These are phyloP conservation scores for Chrysoporthe cubensis DNA, from an alignment of 2,329 filamentous ascomycete genomes.

Conservation along the genomic window DNA sequence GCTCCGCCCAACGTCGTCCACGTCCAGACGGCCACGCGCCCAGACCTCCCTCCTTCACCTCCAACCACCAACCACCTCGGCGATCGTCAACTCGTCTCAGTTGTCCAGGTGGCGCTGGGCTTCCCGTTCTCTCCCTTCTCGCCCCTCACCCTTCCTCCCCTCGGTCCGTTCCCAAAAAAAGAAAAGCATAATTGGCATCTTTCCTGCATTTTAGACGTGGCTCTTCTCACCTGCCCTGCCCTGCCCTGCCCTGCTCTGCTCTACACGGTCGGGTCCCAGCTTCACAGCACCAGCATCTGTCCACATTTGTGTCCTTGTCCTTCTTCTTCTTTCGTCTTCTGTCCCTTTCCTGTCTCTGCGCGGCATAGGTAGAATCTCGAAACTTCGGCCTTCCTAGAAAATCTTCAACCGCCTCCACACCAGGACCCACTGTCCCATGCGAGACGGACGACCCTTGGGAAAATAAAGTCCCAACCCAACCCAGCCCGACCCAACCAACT, in stretches of 20 bases:
- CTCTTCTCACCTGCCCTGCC: background rate
- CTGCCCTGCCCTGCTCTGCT: background rate
- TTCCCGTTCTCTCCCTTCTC: background rate
- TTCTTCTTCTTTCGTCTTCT: background rate
- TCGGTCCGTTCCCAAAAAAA: background rate
- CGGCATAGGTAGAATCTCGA: constrained; percentile 10
- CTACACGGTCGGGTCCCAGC: background rate
- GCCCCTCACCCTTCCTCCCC: background rate
- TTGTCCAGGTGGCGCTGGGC: constrained; percentile 1
- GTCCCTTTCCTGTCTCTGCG: background rate
- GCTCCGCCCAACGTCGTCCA: too few species aligned
- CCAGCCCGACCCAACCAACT: background rate
- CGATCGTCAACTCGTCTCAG: background rate
- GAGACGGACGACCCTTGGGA: background rate
- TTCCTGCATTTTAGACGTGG: constrained; percentile 2
- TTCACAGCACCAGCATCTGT: background rate
- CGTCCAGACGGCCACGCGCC: too few species aligned
- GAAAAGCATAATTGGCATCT: background rate
- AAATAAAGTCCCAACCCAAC: background rate
- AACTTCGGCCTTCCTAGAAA: constrained; percentile 9
- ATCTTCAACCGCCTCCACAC: constrained; percentile 1
- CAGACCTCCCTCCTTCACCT: background rate
- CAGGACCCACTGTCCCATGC: constrained; percentile 10
- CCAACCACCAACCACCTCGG: constrained; percentile 1
- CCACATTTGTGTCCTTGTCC: background rate